Evolutionary conservation across 176 grass and related monocot genomes (phyloP).

Genomic region (Oryza rufipogon): DNA sequence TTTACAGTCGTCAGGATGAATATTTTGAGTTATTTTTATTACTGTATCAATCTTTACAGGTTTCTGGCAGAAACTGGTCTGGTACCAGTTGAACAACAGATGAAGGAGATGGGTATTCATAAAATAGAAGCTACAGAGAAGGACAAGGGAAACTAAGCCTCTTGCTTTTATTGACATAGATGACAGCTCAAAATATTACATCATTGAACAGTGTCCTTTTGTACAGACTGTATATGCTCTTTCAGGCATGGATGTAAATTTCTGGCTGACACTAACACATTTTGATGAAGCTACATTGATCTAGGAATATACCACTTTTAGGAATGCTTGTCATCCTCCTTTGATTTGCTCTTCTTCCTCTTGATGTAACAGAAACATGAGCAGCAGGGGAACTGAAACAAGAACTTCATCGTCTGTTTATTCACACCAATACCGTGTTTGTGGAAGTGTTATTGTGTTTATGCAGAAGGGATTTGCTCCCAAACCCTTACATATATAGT

Average conservation of each 20-base stretch:
- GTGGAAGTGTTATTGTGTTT: not conserved
- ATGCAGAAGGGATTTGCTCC: not conserved
- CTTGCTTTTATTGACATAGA: constrained; percentile 37
- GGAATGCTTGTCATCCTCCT: constrained; percentile 23
- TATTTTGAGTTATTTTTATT: not conserved
- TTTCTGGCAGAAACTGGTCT: constrained; percentile 90
- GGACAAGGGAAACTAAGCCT: constrained; percentile 51
- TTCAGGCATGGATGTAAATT: not conserved
- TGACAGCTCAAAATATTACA: constrained; percentile 24
- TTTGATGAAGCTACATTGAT: not conserved
- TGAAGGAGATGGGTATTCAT: constrained; percentile 87
- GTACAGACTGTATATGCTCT: not conserved
- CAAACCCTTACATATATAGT: constrained; percentile 31
- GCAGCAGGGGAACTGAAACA: constrained; percentile 62
- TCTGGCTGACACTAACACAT: constrained; percentile 7
- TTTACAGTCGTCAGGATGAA: not conserved
- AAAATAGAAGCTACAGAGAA: constrained; percentile 54
- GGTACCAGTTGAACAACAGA: constrained; percentile 85
- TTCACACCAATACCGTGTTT: constrained; percentile 11
- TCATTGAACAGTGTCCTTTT: constrained; percentile 5
- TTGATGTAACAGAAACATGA: constrained; percentile 67
- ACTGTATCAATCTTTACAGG: constrained; percentile 40
- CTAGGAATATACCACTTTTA: not conserved
- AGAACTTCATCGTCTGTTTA: constrained; percentile 52
- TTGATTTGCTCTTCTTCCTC: constrained; percentile 48